Percentiles rank a stretch among this genome's conserved stretches.
These are phyloP conservation scores for Dactylonectria macrodidyma DNA, from an alignment of 2,329 filamentous ascomycete species.

Conservation along the genomic window DNA sequence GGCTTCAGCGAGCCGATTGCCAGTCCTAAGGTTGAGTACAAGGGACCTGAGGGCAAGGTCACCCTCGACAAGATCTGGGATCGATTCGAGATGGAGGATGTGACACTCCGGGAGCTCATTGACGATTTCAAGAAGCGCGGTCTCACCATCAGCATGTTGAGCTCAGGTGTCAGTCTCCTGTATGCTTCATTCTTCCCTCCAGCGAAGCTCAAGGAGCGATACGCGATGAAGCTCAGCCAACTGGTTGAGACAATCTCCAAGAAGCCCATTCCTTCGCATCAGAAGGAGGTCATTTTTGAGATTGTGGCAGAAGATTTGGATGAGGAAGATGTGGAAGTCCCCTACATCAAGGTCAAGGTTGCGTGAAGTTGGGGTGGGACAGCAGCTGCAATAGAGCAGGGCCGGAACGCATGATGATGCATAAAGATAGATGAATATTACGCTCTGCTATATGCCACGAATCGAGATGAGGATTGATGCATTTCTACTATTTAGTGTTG, in stretches of 20 bases:
- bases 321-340: slow-evolving; percentile 96
- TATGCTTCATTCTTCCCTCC: slow-evolving; percentile 94
- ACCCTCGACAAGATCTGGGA: slow-evolving; percentile 98
- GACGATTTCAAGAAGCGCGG: slow-evolving; percentile 86
- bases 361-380: slow-evolving; percentile 39
- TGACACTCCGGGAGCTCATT: slow-evolving; percentile 88
- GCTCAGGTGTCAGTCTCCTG: slow-evolving; percentile 94
- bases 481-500: background rate
- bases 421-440: slow-evolving; percentile 41
- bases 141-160: slow-evolving; percentile 90
- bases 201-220: slow-evolving; percentile 83
- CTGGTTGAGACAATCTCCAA: slow-evolving; percentile 91
- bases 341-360: slow-evolving; percentile 93
- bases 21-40: slow-evolving; percentile 93
- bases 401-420: slow-evolving; percentile 33
- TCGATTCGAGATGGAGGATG: slow-evolving; percentile 90
- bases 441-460: slow-evolving; percentile 8
- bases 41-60: slow-evolving; percentile 83
- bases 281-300: slow-evolving; percentile 97
- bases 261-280: slow-evolving; percentile 90
- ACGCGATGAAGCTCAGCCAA: slow-evolving; percentile 87
- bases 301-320: slow-evolving; percentile 91
- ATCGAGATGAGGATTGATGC: background rate
- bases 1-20: slow-evolving; percentile 97
- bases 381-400: slow-evolving; percentile 33